Conservation (phyloP, 2,329 filamentous ascomycete genomes). For the Colletotrichum theobromicola region DNA sequence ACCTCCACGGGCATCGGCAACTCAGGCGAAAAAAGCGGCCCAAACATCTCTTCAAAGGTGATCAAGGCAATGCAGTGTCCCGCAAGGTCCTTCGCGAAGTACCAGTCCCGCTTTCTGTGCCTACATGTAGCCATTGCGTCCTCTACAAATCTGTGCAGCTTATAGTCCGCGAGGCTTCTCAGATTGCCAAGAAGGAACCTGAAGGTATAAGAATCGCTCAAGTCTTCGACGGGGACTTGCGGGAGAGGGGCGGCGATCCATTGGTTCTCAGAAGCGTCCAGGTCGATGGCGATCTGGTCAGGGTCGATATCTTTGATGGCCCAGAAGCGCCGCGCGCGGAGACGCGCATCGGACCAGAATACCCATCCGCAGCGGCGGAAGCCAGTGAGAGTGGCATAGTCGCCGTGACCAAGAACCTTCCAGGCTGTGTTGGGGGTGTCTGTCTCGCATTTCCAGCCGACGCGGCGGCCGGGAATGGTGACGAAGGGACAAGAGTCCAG, state of each 20-base stretch:
- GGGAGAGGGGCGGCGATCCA: background rate
- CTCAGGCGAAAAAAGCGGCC: background rate
- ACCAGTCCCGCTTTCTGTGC: too few relatives aligned
- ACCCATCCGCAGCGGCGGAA: conserved; percentile 1
- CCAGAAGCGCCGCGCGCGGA: background rate
- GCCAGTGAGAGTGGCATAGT: background rate
- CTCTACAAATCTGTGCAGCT: background rate
- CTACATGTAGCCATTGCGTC: too few relatives aligned
- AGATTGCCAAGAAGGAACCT: background rate
- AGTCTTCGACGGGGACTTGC: background rate
- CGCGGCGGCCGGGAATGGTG: background rate
- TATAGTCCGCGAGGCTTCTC: background rate
- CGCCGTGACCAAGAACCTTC: background rate
- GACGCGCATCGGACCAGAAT: background rate
- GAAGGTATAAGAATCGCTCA: background rate
- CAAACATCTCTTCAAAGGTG: background rate
- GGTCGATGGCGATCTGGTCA: background rate
- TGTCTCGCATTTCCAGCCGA: background rate
- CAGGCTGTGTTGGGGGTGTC: background rate
- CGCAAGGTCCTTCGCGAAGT: background rate
- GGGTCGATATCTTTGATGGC: background rate
- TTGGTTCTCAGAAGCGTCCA: background rate
- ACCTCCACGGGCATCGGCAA: background rate
- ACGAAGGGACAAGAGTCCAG: too few relatives aligned
- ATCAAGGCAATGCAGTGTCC: background rate